A percentile compares a stretch with the other conserved stretches of the same genome.
These are phyloP conservation scores for Eucalyptus cloeziana DNA, from an alignment of 345 rosid genomes.

Conservation along the genomic window DNA sequence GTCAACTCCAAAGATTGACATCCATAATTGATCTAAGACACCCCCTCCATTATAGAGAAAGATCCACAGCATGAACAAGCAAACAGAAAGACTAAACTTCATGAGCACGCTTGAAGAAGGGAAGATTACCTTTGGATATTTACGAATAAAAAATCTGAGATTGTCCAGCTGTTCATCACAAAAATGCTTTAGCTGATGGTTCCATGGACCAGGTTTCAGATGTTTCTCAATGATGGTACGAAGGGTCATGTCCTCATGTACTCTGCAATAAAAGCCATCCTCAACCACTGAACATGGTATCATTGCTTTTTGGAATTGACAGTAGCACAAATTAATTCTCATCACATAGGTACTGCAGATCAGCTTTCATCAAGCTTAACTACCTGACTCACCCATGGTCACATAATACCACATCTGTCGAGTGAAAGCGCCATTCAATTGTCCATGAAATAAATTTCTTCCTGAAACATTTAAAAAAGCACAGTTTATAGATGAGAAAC, in stretches of 20 bases:
- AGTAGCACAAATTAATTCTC: neutral
- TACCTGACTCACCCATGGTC: constrained; percentile 51
- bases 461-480: constrained; percentile 24
- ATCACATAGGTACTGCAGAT: neutral
- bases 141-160: constrained; percentile 58
- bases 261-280: constrained; percentile 21
- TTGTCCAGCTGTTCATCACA: constrained; percentile 40
- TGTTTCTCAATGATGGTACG: constrained; percentile 50
- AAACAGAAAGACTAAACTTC: neutral
- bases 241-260: constrained; percentile 51
- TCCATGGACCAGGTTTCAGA: constrained; percentile 76
- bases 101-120: neutral
- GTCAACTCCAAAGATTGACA: neutral
- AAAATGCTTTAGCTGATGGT: constrained; percentile 47
- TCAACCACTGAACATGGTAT: neutral
- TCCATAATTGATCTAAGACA: neutral
- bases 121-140: constrained; percentile 39
- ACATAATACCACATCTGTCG: constrained; percentile 41
- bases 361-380: neutral
- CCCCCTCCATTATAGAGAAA: neutral
- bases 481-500: neutral
- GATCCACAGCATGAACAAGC: neutral
- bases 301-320: neutral
- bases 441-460: constrained; percentile 71
- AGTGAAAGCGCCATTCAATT: constrained; percentile 82